Evolutionary conservation across 2,329 filamentous ascomycete genomes (phyloP).

Genomic region (Kalaharituber pfeilii): DNA sequence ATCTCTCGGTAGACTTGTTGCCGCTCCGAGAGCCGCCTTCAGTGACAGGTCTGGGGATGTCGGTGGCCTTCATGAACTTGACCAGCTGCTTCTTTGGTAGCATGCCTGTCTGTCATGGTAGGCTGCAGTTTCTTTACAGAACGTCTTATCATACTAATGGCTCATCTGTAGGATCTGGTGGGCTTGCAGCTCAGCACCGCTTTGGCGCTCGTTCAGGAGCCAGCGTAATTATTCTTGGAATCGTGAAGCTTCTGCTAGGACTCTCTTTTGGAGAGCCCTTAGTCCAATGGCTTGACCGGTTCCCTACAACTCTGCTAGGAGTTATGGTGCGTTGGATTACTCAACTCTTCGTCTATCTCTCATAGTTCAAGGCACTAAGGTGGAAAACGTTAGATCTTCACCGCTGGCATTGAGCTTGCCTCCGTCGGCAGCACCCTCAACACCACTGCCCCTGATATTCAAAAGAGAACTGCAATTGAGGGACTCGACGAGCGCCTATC

Average conservation of each 20-base stretch:
- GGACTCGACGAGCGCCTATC: conserved; percentile 22
- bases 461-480: conserved; percentile 21
- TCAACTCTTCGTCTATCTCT: too few species aligned
- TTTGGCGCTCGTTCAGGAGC: conserved; percentile 82
- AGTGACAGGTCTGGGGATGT: conserved; percentile 61
- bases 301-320: conserved; percentile 61
- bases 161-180: conserved; percentile 41
- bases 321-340: conserved; percentile 44
- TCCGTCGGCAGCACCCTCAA: conserved; percentile 32
- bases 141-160: neutral
- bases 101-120: conserved; percentile 87
- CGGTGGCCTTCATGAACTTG: conserved; percentile 70
- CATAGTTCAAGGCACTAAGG: too few species aligned
- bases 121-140: neutral
- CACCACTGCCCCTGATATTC: conserved; percentile 42
- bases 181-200: conserved; percentile 73
- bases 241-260: conserved; percentile 58
- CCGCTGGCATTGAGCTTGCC: conserved; percentile 71
- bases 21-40: conserved; percentile 50
- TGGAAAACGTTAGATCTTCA: conserved; percentile 37
- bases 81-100: conserved; percentile 77
- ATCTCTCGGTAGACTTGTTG: conserved; percentile 60
- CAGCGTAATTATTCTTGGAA: conserved; percentile 61
- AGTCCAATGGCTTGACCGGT: conserved; percentile 49
- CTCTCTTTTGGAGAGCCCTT: conserved; percentile 57